Evolutionary conservation across 1,284 basidiomycete genomes (phyloP).

Genomic region (Cryptococcus sp.): DNA sequence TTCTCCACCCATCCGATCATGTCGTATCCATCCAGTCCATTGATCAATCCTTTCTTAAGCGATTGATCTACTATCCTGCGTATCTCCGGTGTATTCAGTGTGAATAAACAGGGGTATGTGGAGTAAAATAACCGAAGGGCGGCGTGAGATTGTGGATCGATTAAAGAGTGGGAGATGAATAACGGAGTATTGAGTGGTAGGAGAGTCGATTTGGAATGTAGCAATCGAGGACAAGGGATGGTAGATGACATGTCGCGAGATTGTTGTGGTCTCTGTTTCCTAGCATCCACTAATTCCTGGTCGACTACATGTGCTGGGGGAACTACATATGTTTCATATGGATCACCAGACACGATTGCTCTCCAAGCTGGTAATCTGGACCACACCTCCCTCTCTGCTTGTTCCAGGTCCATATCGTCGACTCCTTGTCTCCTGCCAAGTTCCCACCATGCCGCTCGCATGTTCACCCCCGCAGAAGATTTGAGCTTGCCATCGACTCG

Average conservation of each 20-base stretch:
- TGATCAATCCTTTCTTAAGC: neutral
- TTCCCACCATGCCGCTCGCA: conserved; percentile 3
- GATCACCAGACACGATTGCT: neutral
- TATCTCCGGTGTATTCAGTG: conserved; percentile 2
- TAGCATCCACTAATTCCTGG: neutral
- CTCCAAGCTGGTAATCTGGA: neutral
- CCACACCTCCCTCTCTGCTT: conserved; percentile 2
- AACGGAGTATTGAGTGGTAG: conserved; percentile 3
- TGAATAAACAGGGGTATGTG: conserved; percentile 7
- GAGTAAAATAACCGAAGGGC: conserved; percentile 3
- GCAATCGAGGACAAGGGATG: conserved; percentile 3
- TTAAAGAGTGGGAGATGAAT: conserved; percentile 1
- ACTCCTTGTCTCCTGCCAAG: conserved; percentile 2
- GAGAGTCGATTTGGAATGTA: neutral
- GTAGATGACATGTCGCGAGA: neutral
- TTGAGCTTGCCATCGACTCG: neutral
- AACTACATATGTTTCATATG: neutral
- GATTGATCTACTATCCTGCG: neutral
- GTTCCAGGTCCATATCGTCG: neutral
- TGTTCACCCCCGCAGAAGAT: conserved; percentile 2
- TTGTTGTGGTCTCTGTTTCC: too few relatives aligned
- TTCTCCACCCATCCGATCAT: neutral
- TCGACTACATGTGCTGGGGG: neutral
- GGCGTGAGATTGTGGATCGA: neutral
- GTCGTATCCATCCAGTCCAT: neutral